phyloP scores from a whole-genome alignment of 768 basidiomycete genomes.

The Steccherinum ochraceum region DNA sequence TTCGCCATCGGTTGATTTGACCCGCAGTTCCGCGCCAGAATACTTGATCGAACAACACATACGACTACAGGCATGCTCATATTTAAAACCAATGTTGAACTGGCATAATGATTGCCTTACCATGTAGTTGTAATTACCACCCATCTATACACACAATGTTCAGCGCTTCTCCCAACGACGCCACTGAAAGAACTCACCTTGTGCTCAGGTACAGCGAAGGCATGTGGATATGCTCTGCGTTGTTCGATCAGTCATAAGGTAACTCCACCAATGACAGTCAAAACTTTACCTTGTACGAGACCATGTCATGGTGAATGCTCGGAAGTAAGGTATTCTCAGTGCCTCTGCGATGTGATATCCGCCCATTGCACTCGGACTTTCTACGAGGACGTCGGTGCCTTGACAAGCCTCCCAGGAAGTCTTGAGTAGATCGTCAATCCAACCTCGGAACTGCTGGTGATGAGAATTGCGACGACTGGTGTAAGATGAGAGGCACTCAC shows the following conservation, averaged over 20 bases:
- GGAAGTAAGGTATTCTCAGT: conserved; percentile 86
- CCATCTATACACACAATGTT: conserved; percentile 52
- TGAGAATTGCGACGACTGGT: conserved; percentile 2
- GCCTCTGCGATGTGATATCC: conserved; percentile 97
- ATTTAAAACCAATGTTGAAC: too few species aligned
- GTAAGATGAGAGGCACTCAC: conserved; percentile 29
- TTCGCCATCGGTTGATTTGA: conserved; percentile 93
- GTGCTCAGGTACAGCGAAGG: conserved; percentile 94
- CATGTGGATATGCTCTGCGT: conserved; percentile 89
- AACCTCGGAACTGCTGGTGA: conserved; percentile 77
- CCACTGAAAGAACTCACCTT: conserved; percentile 50
- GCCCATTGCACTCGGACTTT: conserved; percentile 96
- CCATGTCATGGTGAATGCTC: conserved; percentile 99
- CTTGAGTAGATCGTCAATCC: conserved; percentile 93
- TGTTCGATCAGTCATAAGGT: conserved; percentile 6
- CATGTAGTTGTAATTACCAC: conserved; percentile 98
- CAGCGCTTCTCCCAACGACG: neutral
- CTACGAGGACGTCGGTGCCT: conserved; percentile 86
- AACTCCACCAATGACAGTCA: neutral
- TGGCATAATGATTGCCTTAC: conserved; percentile 40
- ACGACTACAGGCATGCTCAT: conserved; percentile 73
- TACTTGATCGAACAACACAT: conserved; percentile 96
- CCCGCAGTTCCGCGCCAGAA: conserved; percentile 95
- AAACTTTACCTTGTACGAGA: conserved; percentile 66
- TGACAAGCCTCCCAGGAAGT: conserved; percentile 98